phyloP scores from a whole-genome alignment of 148 eudicot genomes.

The Drosera capensis region DNA sequence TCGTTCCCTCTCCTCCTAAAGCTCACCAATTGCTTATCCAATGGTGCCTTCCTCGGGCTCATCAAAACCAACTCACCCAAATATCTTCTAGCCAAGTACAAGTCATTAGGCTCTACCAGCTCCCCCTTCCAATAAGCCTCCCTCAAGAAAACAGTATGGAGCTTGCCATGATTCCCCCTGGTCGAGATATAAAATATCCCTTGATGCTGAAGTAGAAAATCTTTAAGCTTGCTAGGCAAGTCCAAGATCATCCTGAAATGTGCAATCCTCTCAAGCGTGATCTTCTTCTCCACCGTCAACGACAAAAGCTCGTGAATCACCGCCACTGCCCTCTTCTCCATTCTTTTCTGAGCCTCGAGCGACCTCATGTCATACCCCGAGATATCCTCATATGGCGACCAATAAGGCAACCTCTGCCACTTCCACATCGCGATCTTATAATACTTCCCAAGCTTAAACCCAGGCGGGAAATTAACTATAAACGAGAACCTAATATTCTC shows the following conservation, averaged over 20 bases:
- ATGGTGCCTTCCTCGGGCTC: constrained; percentile 52
- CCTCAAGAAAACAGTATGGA: constrained; percentile 83
- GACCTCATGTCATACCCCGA: constrained; percentile 86
- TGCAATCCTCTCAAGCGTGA: constrained; percentile 88
- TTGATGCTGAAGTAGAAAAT: constrained; percentile 80
- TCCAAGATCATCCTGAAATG: constrained; percentile 68
- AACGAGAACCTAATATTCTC: constrained; percentile 76
- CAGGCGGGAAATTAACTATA: constrained; percentile 82
- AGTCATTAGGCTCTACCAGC: constrained; percentile 65
- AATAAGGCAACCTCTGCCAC: constrained; percentile 94
- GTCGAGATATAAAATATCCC: constrained; percentile 95
- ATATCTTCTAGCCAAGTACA: constrained; percentile 84
- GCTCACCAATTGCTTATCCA: constrained; percentile 42
- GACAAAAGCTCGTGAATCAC: constrained; percentile 75
- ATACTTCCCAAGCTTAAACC: constrained; percentile 74
- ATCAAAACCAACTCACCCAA: constrained; percentile 51
- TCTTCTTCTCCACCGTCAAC: constrained; percentile 91
- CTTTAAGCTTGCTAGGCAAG: constrained; percentile 82
- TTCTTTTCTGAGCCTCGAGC: constrained; percentile 72
- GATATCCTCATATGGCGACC: constrained; percentile 92
- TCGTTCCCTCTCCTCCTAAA: constrained; percentile 25
- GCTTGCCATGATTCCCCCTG: constrained; percentile 88
- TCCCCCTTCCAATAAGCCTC: constrained; percentile 90
- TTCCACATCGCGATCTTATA: constrained; percentile 91
- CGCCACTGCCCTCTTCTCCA: constrained; percentile 86